Evolutionary conservation across 2,329 filamentous ascomycete species (phyloP).

Genomic region (Aureobasidium melanogenum): DNA sequence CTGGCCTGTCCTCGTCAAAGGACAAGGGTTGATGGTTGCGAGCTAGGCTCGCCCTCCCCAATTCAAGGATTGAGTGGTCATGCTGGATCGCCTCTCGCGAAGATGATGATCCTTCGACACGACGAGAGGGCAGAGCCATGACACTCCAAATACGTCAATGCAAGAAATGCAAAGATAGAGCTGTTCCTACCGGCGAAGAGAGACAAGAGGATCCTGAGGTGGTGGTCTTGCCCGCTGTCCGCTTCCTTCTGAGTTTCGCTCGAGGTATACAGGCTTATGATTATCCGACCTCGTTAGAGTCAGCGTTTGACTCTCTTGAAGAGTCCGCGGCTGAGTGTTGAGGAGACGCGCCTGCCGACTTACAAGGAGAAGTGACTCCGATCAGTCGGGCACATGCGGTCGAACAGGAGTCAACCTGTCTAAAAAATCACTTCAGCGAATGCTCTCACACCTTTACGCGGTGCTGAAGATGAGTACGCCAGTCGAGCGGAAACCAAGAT

Average conservation of each 20-base stretch:
- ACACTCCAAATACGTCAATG: not conserved
- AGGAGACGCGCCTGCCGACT: not conserved
- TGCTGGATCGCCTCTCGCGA: not conserved
- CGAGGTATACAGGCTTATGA: not conserved
- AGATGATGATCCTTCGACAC: not conserved
- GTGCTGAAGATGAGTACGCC: conserved; percentile 9
- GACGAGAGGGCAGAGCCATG: not conserved
- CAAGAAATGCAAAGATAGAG: not conserved
- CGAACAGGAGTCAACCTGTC: conserved; percentile 6
- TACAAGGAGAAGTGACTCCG: not conserved
- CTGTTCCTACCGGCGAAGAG: not conserved
- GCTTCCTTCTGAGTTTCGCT: not conserved
- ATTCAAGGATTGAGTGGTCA: not conserved
- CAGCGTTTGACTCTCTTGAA: not conserved
- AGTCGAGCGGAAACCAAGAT: conserved; percentile 9
- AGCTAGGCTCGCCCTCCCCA: not conserved
- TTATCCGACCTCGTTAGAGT: not conserved
- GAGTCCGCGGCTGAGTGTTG: conserved; percentile 1
- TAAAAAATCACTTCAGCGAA: conserved; percentile 9
- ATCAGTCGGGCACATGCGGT: not conserved
- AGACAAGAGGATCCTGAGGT: not conserved
- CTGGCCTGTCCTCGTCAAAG: not conserved
- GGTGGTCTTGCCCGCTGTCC: not conserved
- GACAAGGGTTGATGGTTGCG: not conserved
- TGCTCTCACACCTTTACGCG: conserved; percentile 8